phyloP scores from a whole-genome alignment of 2,329 filamentous ascomycete genomes.

The Fusarium chlamydosporum region DNA sequence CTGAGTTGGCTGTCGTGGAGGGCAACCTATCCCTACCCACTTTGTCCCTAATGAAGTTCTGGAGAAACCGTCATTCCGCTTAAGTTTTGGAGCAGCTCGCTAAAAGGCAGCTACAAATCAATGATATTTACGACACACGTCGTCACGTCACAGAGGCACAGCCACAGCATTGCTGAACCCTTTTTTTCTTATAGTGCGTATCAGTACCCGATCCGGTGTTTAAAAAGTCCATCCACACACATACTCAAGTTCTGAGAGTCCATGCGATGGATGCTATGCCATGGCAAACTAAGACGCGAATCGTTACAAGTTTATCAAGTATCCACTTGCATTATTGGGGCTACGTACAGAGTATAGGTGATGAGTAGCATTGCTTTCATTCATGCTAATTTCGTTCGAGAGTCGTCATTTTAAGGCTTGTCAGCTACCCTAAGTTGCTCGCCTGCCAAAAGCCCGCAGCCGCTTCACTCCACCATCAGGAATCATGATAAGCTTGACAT shows the following conservation, averaged over 20 bases:
- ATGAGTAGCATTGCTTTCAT: not conserved
- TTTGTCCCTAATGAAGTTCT: constrained; percentile 42
- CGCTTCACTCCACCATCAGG: constrained; percentile 95
- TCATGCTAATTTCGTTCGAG: constrained; percentile 17
- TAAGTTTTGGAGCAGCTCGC: constrained; percentile 31
- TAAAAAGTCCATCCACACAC: constrained; percentile 3
- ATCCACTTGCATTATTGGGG: constrained; percentile 14
- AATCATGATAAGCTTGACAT: constrained; percentile 92
- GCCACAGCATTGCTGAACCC: constrained; percentile 40
- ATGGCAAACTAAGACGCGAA: constrained; percentile 29
- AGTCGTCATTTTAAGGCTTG: constrained; percentile 10
- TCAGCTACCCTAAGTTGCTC: constrained; percentile 44
- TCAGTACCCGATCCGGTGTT: constrained; percentile 17
- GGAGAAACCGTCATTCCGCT: constrained; percentile 49
- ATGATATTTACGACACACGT: constrained; percentile 21
- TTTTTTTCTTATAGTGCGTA: constrained; percentile 11
- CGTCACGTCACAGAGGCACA: constrained; percentile 27
- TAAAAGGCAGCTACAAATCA: constrained; percentile 11
- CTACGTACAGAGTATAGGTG: too few species aligned
- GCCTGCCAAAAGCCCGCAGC: constrained; percentile 68
- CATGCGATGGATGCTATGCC: not conserved
- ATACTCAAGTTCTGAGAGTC: not conserved
- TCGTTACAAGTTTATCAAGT: constrained; percentile 42
- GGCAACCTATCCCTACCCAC: constrained; percentile 43
- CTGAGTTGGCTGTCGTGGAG: constrained; percentile 42